Evolutionary conservation across 805 yeast genomes (phyloP), one percentile per base, ranked within the genome.

Genomic region (Sugiyamaella marilandica): DNA sequence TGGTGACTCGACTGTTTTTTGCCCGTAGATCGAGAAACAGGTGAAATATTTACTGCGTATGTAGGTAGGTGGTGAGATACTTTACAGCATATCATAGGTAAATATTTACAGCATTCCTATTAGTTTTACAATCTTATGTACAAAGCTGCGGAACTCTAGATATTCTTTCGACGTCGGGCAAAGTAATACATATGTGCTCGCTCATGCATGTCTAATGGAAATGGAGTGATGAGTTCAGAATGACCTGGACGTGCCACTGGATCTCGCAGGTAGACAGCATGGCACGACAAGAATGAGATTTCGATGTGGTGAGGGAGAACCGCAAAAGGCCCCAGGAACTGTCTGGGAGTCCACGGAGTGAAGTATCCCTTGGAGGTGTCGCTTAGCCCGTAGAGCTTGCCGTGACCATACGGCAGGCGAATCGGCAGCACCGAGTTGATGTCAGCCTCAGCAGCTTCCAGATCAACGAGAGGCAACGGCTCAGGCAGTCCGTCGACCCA

Each of bases 211-310:
- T 83, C 84, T 57, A 81, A 76, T 36, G 84, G 83, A 70, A 85
- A 88, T 51, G 99, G 99, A 52, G 96, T 76, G 57, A 94, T 87
- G 55, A 94, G 95, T 74, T 94, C 99, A 32, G 96, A 86, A 66
- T 87, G 91, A 53, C 97, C 97, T 5, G 97, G 97, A 69, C 97
- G 82, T 11, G 97, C 96, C 47, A 94, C 90, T 13, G 99, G 99
- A 69, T 94, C 96, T 71, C 97, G 85, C 69, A 94, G 72, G 70
- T 92, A 94, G n/a, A 94, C 86, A 4, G 97, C 97, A 68, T 91
- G 97, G 68, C 98, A 92, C 4, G 97, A 89, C 57, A 80, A 79
- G 70, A 87, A 92, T 19, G 95, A 87, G 44, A 94, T 74, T 72
- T 94, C 98, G 51, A 94, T 74, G 70, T 94, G 98, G 57, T 87